Conservation (phyloP, 306 rosid species). For the Fagus sylvatica region DNA sequence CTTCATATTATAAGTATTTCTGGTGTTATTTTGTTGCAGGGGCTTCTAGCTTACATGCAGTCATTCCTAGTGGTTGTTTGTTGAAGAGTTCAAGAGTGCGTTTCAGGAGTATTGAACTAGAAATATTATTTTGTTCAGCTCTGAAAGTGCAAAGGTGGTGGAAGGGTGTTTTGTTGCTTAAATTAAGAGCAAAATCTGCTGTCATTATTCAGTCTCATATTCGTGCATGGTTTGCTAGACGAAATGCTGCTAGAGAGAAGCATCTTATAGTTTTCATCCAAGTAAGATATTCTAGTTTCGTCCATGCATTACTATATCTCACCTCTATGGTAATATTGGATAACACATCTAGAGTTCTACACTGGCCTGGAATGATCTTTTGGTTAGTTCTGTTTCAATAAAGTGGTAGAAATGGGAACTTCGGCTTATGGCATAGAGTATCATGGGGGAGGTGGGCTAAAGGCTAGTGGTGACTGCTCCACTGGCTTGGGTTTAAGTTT, state of each 20-base stretch:
- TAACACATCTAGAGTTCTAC: not conserved
- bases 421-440: not conserved
- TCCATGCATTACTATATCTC: not conserved
- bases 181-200: conserved; percentile 49
- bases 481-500: not conserved
- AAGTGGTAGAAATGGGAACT: not conserved
- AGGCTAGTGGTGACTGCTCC: not conserved
- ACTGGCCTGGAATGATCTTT: not conserved
- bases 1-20: conserved; percentile 1
- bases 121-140: conserved; percentile 48
- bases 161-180: conserved; percentile 50
- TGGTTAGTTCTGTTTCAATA: not conserved
- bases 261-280: conserved; percentile 57
- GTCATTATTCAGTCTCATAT: conserved; percentile 64
- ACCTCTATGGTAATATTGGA: conserved; percentile 3
- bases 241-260: conserved; percentile 43
- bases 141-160: conserved; percentile 87
- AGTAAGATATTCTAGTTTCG: conserved; percentile 44
- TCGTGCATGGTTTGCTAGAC: conserved; percentile 72
- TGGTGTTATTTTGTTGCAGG: conserved; percentile 36
- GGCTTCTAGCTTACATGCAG: conserved; percentile 39
- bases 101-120: conserved; percentile 42
- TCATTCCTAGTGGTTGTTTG: conserved; percentile 23
- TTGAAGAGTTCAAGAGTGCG: conserved; percentile 29
- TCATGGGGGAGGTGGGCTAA: not conserved